Evolutionary conservation across 352 stramenopile genomes (phyloP), one percentile per base, ranked within the genome.

Genomic region (Pythium dissotocum): DNA sequence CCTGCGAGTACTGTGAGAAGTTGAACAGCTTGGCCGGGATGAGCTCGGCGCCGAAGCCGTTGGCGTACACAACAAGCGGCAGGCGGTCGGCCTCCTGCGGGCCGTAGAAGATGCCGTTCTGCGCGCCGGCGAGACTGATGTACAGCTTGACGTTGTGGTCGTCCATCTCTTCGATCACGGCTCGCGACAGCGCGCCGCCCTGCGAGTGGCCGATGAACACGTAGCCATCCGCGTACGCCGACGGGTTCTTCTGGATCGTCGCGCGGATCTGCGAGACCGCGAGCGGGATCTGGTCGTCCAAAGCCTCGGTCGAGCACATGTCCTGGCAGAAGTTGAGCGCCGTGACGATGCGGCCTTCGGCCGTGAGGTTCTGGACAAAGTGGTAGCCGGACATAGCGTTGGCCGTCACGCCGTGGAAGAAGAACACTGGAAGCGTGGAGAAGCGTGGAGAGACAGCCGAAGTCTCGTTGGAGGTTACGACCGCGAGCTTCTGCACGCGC

Each of bases 41-140:
- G 6, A 58, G 44, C 58, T 64, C 46, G 30, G 58, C 28, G n/a
- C 58, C 76, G 6, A 80, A 61, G 4, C 63, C 60, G 36, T 77
- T 72, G 12, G 78, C 49, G 59, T 82, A 80, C 30, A 73, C 67
- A 12, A 68, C 58, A 10, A 76, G 59, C 52, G 76, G 76, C 18
- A 78, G 44, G 9, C 49, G 48, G 60, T 87, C 78, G 21, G 46
- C 60, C 0, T 44, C 18, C 56, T 87, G 77, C 1, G 76, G 77
- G 12, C 77, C 78, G 63, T 81, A 82, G 65, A 87, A 87, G 58
- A 80, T 69, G n/a, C 79, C 77, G 63, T 85, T 85, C 58, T 87
- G 79, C 4, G 76, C 71, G 4, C 79, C 77, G 0, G 77, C 79
- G 24, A 87, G 69, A 66, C 72, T 82, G 52, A 87, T 76, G 35